Conservation (phyloP, 768 basidiomycete species). For the Pulveroboletus sp. region DNA sequence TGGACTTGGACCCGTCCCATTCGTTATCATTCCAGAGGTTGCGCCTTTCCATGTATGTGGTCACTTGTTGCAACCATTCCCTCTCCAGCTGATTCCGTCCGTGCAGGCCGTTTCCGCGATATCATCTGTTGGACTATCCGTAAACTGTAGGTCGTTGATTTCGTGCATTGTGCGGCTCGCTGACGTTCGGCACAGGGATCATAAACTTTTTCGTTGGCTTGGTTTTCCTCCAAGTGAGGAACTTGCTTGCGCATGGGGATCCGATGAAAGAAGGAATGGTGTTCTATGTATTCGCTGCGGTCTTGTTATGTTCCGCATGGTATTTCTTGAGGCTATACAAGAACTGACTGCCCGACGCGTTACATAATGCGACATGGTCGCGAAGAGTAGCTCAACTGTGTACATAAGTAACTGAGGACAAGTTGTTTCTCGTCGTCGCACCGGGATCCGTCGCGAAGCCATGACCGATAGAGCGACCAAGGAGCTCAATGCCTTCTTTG, state of each 20-base stretch:
- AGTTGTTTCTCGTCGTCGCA: slow-evolving; percentile 6
- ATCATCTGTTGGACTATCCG: slow-evolving; percentile 68
- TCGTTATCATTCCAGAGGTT: slow-evolving; percentile 88
- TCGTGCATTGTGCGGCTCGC: background rate
- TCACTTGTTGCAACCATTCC: background rate
- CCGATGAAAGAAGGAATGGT: slow-evolving; percentile 74
- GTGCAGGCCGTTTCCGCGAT: slow-evolving; percentile 73
- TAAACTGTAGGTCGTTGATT: slow-evolving; percentile 52
- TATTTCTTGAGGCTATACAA: slow-evolving; percentile 27
- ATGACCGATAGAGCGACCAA: slow-evolving; percentile 44
- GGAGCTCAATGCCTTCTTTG: slow-evolving; percentile 77
- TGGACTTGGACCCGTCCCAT: slow-evolving; percentile 90
- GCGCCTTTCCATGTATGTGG: slow-evolving; percentile 69
- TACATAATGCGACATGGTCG: slow-evolving; percentile 21
- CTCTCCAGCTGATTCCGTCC: background rate
- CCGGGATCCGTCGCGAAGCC: background rate
- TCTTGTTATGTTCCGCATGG: slow-evolving; percentile 37
- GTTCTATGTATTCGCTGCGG: slow-evolving; percentile 76
- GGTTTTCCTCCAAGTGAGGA: slow-evolving; percentile 79
- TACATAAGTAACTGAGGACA: slow-evolving; percentile 2
- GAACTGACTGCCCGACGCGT: slow-evolving; percentile 14
- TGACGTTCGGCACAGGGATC: slow-evolving; percentile 52
- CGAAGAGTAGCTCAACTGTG: background rate
- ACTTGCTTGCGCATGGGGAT: slow-evolving; percentile 60
- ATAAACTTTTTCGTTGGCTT: slow-evolving; percentile 83